Base-by-base conservation (phyloP, 1,284 basidiomycete genomes). In the Microstroma glucosiphilum region DNA sequence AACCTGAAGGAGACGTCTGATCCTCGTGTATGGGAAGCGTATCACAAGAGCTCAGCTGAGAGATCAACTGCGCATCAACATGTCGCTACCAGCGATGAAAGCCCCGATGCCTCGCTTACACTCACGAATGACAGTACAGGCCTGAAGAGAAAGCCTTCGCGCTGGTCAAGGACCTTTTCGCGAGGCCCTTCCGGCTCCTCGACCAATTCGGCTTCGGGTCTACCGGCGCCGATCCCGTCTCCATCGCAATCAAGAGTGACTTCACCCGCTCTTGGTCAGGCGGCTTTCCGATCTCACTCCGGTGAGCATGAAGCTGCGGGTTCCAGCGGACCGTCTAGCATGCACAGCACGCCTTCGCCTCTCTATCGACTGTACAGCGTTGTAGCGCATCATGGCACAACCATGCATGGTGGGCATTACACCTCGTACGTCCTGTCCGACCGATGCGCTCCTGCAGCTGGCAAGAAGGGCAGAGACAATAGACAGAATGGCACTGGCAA, bases 381-480 rank as follows among this genome's bases (percentile, higher is more conserved):
- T 1, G 89, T 96, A 3, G 90, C 93, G 57, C 92, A 96, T 46
- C 69, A 71, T 49, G 73, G 72, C 26, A 13, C 51, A 8, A 69
- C 69, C 48, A 62, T 75, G 56, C 65, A 63, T 8, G 67, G 67
- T 1, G 73, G 73, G 12, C 73, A 76, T 59, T 76, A 76, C 55
- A 76, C 72, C 2, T 71, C 72, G 8, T 76, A 69, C 57, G 71
- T 75, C 19, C 63, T 72, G 19, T 69, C 71, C 21, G 70, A 72
- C 48, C 25, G 67, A 6, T 19, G 51, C 21, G 43, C 21, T 17
- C 17, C 43, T 48, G 17, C 43, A 48, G 43, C 15, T 6, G 43
- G 6, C 12, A 15, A 17, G 51, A 54, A 54, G 51, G 51, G 13
- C 51, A 54, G 25, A 23, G 30, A 37, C 9, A 3, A 37, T 9